These are phyloP conservation scores for Hypoxylon subgilvum DNA, from an alignment of 495 filamentous ascomycete genomes.

Conservation along the genomic window DNA sequence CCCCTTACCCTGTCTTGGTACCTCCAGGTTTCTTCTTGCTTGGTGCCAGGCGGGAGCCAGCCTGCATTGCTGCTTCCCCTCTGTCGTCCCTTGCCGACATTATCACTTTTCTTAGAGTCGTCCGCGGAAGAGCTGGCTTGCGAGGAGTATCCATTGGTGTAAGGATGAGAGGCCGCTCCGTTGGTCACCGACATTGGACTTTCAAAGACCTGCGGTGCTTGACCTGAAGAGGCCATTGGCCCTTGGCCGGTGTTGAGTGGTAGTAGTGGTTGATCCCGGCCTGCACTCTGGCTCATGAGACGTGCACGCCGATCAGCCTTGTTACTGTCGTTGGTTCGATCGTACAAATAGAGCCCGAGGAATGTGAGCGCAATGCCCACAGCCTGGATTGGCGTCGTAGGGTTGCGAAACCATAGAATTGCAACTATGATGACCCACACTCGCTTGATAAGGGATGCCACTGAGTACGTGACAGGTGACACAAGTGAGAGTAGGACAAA, in stretches of 20 bases:
- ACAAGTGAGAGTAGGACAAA: constrained; percentile 91
- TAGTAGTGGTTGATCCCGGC: constrained; percentile 63
- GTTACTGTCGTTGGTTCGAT: constrained; percentile 84
- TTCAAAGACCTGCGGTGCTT: constrained; percentile 41
- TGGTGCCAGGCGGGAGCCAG: constrained; percentile 76
- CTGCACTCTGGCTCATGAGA: constrained; percentile 51
- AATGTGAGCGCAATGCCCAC: constrained; percentile 89
- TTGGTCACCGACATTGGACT: constrained; percentile 40
- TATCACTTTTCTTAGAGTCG: constrained; percentile 67
- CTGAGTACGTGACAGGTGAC: constrained; percentile 95
- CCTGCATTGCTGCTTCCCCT: constrained; percentile 64
- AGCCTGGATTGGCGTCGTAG: constrained; percentile 81
- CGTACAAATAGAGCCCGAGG: constrained; percentile 92
- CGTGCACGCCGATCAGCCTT: constrained; percentile 76
- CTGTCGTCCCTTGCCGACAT: constrained; percentile 53
- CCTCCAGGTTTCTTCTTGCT: constrained; percentile 82
- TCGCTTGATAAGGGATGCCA: constrained; percentile 92
- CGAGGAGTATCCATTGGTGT: constrained; percentile 45
- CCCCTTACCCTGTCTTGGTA: constrained; percentile 53
- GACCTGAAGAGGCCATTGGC: constrained; percentile 17
- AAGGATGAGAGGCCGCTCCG: constrained; percentile 33
- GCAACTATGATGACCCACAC: constrained; percentile 96
- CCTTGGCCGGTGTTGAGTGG: constrained; percentile 62
- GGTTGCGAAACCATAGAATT: constrained; percentile 93
- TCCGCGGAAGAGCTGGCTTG: constrained; percentile 48